These are phyloP conservation scores for Chaetomium globosum DNA, from an alignment of 2,329 filamentous ascomycete genomes.

Conservation along the genomic window DNA sequence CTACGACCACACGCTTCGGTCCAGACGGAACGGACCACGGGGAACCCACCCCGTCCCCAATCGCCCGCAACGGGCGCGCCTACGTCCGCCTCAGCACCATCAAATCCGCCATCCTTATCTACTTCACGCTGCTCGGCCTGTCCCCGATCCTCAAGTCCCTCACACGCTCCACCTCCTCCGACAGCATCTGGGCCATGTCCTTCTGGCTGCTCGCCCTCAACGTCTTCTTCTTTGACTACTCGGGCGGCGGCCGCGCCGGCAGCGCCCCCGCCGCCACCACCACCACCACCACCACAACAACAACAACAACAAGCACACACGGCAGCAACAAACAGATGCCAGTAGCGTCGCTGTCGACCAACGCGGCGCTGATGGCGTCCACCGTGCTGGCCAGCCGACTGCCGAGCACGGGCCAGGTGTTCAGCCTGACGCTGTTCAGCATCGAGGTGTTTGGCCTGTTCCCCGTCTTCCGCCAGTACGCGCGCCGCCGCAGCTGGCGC, in stretches of 20 bases:
- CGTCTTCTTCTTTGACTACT: constrained; percentile 97
- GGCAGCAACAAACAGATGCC: constrained; percentile 58
- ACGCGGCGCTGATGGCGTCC: constrained; percentile 93
- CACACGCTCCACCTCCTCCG: constrained; percentile 86
- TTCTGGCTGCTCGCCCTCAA: constrained; percentile 93
- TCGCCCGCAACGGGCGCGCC: constrained; percentile 46
- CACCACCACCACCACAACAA: too few species aligned
- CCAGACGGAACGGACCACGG: constrained; percentile 32
- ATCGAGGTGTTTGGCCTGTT: constrained; percentile 98
- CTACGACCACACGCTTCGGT: constrained; percentile 5
- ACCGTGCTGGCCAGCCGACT: constrained; percentile 90
- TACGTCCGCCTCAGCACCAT: constrained; percentile 71
- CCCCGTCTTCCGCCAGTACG: constrained; percentile 91
- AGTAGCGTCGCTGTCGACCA: constrained; percentile 76
- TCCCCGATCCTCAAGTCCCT: constrained; percentile 95
- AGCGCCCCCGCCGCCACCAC: not conserved
- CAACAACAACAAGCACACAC: not conserved
- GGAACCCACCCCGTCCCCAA: constrained; percentile 35
- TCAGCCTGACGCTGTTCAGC: constrained; percentile 90
- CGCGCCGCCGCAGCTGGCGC: constrained; percentile 77
- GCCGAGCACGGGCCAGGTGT: constrained; percentile 89
- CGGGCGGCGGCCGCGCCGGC: constrained; percentile 60
- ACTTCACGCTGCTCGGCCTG: constrained; percentile 85
- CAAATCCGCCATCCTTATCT: constrained; percentile 91
- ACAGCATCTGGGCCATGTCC: constrained; percentile 97